A percentile compares a stretch with the other conserved stretches of the same genome.
Evolutionary conservation across 768 basidiomycete genomes (phyloP).

Genomic region (Lentinula detonsa): DNA sequence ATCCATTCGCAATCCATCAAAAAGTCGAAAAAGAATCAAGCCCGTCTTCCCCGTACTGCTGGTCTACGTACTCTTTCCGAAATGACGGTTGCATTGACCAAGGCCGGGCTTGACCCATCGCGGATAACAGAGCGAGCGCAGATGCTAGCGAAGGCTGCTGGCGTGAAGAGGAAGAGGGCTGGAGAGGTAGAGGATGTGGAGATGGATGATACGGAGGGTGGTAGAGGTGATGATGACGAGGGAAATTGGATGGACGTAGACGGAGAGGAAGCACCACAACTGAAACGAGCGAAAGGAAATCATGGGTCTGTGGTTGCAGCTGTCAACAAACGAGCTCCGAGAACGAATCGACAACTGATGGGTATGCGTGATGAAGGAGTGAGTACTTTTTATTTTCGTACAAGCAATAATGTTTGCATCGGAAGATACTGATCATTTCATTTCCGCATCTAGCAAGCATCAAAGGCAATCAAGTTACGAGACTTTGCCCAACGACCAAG

Average conservation of each 20-base stretch:
- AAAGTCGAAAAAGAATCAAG: constrained; percentile 81
- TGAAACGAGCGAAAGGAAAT: constrained; percentile 59
- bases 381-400: constrained; percentile 19
- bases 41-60: constrained; percentile 73
- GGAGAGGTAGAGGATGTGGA: constrained; percentile 49
- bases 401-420: not conserved
- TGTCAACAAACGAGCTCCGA: constrained; percentile 50
- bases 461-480: constrained; percentile 75
- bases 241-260: constrained; percentile 49
- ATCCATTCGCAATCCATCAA: constrained; percentile 72
- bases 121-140: constrained; percentile 85
- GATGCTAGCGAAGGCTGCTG: constrained; percentile 66
- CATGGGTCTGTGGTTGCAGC: constrained; percentile 44
- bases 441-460: constrained; percentile 53
- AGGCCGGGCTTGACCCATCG: constrained; percentile 85
- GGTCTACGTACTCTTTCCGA: constrained; percentile 67
- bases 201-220: constrained; percentile 43
- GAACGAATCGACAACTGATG: constrained; percentile 66
- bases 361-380: constrained; percentile 77
- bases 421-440: not conserved
- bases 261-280: constrained; percentile 42
- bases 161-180: constrained; percentile 67
- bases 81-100: constrained; percentile 75
- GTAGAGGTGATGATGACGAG: constrained; percentile 39
- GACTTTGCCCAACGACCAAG: constrained; percentile 83